phyloP scores from a whole-genome alignment of 2,329 filamentous ascomycete species.

The Talaromyces verruculosus region DNA sequence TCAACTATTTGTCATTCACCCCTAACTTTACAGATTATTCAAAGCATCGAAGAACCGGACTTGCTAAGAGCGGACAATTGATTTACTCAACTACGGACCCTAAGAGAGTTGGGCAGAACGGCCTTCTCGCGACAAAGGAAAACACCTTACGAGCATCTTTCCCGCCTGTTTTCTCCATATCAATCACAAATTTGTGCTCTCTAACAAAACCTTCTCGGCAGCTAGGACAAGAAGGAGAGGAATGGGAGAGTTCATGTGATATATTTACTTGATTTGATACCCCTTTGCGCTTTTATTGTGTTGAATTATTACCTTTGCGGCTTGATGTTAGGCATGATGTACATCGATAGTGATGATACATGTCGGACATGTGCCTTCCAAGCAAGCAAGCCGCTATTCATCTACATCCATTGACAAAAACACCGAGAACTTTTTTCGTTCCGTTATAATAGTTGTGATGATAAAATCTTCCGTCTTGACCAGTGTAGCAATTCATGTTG shows the following conservation, averaged over 20 bases:
- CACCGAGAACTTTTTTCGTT: neutral
- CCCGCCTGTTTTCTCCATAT: slow-evolving; percentile 15
- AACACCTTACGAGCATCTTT: slow-evolving; percentile 33
- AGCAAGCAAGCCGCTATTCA: neutral
- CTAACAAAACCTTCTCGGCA: neutral
- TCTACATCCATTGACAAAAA: neutral
- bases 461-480: neutral
- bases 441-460: neutral
- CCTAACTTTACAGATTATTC: slow-evolving; percentile 32
- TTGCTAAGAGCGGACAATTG: slow-evolving; percentile 24
- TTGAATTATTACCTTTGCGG: neutral
- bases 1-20: slow-evolving; percentile 1
- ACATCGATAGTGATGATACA: neutral
- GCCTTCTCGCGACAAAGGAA: neutral
- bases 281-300: slow-evolving; percentile 15
- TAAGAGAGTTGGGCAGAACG: neutral
- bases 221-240: slow-evolving; percentile 26
- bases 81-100: slow-evolving; percentile 28
- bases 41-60: slow-evolving; percentile 26
- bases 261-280: slow-evolving; percentile 18
- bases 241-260: slow-evolving; percentile 35
- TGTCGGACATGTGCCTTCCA: neutral
- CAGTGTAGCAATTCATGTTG: neutral
- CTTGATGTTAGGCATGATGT: neutral
- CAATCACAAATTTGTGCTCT: neutral